Conservation (phyloP, 768 basidiomycete species). For the Boletus rubroflammeus region DNA sequence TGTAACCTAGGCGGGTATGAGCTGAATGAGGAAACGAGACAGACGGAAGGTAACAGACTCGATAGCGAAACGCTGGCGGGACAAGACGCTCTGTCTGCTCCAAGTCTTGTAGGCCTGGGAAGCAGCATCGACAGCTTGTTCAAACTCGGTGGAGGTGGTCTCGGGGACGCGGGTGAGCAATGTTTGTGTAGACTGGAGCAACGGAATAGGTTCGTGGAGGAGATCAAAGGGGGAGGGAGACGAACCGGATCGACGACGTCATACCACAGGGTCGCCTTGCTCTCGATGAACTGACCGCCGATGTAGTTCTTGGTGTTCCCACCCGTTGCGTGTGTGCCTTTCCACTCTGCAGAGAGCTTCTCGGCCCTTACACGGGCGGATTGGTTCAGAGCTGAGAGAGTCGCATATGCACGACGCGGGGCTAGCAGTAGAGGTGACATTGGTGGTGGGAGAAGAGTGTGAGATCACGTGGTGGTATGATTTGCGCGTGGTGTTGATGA, state of each 20-base stretch:
- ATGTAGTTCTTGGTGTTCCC: constrained; percentile 90
- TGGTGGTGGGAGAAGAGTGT: constrained; percentile 6
- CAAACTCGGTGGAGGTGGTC: constrained; percentile 77
- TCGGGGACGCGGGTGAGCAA: constrained; percentile 87
- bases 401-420: constrained; percentile 47
- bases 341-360: constrained; percentile 71
- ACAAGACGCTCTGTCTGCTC: constrained; percentile 81
- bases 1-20: constrained; percentile 61
- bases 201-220: not conserved
- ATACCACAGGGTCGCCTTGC: constrained; percentile 73
- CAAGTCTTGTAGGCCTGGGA: constrained; percentile 84
- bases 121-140: constrained; percentile 79
- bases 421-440: no score
- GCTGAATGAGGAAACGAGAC: constrained; percentile 2
- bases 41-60: constrained; percentile 57
- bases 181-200: constrained; percentile 78
- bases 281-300: constrained; percentile 85
- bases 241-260: constrained; percentile 88
- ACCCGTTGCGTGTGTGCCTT: constrained; percentile 84
- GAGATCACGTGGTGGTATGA: constrained; percentile 15
- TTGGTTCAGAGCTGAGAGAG: constrained; percentile 49
- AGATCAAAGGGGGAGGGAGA: constrained; percentile 6
- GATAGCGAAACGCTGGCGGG: constrained; percentile 82
- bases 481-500: no score
- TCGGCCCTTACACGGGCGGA: constrained; percentile 62